Conservation (phyloP, 345 rosid genomes). For the Sapria himalayana region DNA sequence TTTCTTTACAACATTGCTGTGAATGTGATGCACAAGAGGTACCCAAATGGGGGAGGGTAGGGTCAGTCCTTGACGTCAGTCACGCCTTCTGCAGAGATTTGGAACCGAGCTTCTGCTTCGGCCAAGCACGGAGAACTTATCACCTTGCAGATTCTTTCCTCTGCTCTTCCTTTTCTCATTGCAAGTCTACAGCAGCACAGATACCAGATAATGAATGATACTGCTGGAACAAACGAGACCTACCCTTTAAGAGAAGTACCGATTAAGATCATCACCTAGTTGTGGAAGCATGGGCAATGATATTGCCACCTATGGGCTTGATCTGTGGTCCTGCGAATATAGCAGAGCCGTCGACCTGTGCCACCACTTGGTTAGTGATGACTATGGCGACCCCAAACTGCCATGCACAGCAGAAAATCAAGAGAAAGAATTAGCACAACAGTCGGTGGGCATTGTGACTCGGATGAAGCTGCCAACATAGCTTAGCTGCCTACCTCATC, state of each 20-base stretch:
- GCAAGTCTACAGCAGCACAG: constrained; percentile 32
- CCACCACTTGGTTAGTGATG: constrained; percentile 88
- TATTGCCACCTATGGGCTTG: constrained; percentile 92
- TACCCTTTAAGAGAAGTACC: not conserved
- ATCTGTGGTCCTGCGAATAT: constrained; percentile 93
- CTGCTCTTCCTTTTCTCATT: constrained; percentile 81
- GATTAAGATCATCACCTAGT: constrained; percentile 34
- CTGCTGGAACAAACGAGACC: not conserved
- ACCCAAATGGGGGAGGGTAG: too few relatives aligned
- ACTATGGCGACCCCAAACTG: constrained; percentile 95
- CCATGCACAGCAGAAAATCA: constrained; percentile 6
- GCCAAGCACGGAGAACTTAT: constrained; percentile 90
- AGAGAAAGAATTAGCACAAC: not conserved
- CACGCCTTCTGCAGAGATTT: constrained; percentile 69
- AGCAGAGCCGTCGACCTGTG: constrained; percentile 97
- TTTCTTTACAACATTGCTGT: too few relatives aligned
- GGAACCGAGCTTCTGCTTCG: constrained; percentile 89
- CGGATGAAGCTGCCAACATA: not conserved
- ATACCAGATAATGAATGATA: not conserved
- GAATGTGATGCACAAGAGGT: too few relatives aligned
- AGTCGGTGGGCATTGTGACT: not conserved
- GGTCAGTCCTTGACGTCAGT: constrained; percentile 63
- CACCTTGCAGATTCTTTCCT: constrained; percentile 91
- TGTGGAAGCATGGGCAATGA: constrained; percentile 98
- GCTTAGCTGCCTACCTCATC: constrained; percentile 57